Evolutionary conservation across 768 basidiomycete genomes (phyloP), one percentile per base, ranked within the genome.

Genomic region (Thelephora ganbajun): DNA sequence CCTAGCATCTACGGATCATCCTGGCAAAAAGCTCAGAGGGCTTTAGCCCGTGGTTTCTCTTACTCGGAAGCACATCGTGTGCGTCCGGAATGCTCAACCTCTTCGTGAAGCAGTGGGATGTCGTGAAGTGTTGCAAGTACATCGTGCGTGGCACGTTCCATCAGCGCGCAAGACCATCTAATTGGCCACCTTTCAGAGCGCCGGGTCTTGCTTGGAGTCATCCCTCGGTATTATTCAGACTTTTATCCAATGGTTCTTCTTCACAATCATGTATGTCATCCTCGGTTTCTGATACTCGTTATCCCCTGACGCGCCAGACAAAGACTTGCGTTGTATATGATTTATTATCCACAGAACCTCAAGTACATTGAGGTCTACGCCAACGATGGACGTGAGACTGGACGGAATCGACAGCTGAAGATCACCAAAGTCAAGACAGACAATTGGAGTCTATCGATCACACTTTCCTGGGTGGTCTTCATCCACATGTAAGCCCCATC

Each of bases 271-370:
- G 93, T 93, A 54, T 47, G 84, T 72, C 13, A n/a, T 7, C n/a
- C 20, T 20, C 9, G 18, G 19, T 47, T 45, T 19, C 34, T 7
- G 5, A 18, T 33, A 26, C 39, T 12, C 16, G 19, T 19, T 43
- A 42, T n/a, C 16, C 43, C 33, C 22, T 44, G n/a, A 41, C 26
- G 45, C 12, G 45, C 20, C 14, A 42, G 18, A 6, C n/a, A 3
- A 54, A 97, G 93, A 39, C 71, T 97, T 49, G 72, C 93, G 0
- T 76, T 99, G 2, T 98, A 87, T 66, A 80, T 99, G 68, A 67
- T 85, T 35, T 98, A 92, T 69, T 98, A 89, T 61, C 96, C 96
- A 0, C 65, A 72, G 5, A 77, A 86, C 56, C 77, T 84, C 58
- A 96, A 93, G 64, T 86, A 80, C 58, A 63, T 65, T 43, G 63